Base-by-base conservation (phyloP, 495 filamentous ascomycete species). In the Talaromyces ruber region DNA sequence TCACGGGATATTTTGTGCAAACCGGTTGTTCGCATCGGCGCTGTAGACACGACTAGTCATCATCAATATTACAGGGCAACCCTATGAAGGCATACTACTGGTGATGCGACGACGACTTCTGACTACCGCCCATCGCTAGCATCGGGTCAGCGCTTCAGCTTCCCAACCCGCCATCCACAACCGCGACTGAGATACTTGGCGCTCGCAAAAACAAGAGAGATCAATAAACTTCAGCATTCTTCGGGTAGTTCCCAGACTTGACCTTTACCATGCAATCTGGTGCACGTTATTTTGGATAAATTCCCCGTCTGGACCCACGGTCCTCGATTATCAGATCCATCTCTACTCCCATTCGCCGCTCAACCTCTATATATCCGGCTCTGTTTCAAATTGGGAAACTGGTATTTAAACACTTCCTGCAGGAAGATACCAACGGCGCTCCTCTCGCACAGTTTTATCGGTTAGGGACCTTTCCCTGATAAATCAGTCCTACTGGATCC, bases 401-500 rank as follows among this genome's bases (percentile, higher is more conserved):
- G 32, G 55, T 58, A 53, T 26, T 28, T 2, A 53, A 53, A 30
- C 52, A 57, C 43, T 60, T 60, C 43, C 58, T 18, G 14, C 24
- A 47, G 43, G 58, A 45, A 45, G 58, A 47, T 29, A 51, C 24
- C 58, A 55, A 16, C 50, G 51, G 18, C 30, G 50, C 12, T 26
- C 45, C 25, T 28, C 29, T 37, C 50, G 30, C 14, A 25, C 8
- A 25, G 43, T 9, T 55, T 43, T 22, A 28, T 28, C 60, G 28
- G 34, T 32, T 22, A 39, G 30, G 60, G 37, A 39, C 29, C 14
- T 22, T 56, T 32, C 51, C 37, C 43, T 53, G 45, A 52, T 8
- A 51, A 62, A 56, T 39, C 61, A 58, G 56, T 50, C 74, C 72
- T 71, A 73, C 77, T 79, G 77, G 77, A 79, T 79, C 72, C 77